Evolutionary conservation across 495 filamentous ascomycete species (phyloP), one percentile per base, ranked within the genome.

Genomic region (Daldinia concentrica): DNA sequence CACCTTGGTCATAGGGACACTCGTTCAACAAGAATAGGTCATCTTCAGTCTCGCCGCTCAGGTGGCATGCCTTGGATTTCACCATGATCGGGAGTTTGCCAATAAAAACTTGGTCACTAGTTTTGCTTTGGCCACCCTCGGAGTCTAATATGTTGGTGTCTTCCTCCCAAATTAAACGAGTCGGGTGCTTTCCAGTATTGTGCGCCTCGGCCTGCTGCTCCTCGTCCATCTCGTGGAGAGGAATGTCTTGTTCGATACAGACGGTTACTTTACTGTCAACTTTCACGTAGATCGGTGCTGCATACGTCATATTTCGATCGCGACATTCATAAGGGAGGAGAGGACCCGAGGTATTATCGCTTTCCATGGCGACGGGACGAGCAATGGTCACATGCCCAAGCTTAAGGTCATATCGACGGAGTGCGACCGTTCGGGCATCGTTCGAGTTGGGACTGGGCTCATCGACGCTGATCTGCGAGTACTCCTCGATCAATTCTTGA

Each of bases 41-140:
- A 58, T 92, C 88, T 66, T 98, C 94, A 57, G 86, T 86, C 73
- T 94, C 85, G 64, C 91, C 89, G 73, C 90, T 91, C 68, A 99
- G 81, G 58, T 93, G 90, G 82, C 95, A 99, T 71, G 94, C 92
- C 76, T 94, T 91, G 3, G 93, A 96, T 82, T 97, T 97, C 62
- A 98, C 86, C 95, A 99, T 99, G 72, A 98, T 92, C 0, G 95
- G 95, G 63, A 99, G 86, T 80, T 95, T 97, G 63, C 95, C 95
- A 64, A 98, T 90, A 81, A 93, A 97, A 11, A 75, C 73, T 34
- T 85, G 86, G 54, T 87, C 87, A 30, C 78, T 74, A 30, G 82
- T 78, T 43, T 85, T 80, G 68, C 73, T 56, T 66, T 80, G 66
- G 71, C 84, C 69, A 54, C 79, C 66, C 36, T 61, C 70, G 6